Percentiles rank a stretch among this genome's conserved stretches.
Conservation (phyloP, 495 filamentous ascomycete species). For the Darksidea phi region DNA sequence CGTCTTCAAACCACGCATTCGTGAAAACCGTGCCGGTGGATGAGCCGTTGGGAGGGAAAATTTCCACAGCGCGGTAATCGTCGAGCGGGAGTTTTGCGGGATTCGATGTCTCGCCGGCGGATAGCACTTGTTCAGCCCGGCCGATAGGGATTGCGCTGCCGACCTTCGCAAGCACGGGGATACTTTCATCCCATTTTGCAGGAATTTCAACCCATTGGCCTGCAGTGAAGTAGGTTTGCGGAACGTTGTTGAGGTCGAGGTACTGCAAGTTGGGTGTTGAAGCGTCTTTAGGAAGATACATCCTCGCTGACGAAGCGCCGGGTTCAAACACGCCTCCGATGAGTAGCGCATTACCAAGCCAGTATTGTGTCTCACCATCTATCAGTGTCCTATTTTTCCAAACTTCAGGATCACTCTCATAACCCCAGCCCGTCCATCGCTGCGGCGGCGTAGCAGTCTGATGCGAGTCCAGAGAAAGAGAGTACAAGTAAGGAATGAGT, state of each 20-base stretch:
- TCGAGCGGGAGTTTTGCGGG: constrained; percentile 54
- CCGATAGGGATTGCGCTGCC: constrained; percentile 61
- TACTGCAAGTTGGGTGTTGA: constrained; percentile 53
- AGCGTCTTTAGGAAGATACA: constrained; percentile 59
- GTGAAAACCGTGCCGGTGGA: constrained; percentile 44
- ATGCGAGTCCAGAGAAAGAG: constrained; percentile 59
- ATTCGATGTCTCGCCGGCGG: constrained; percentile 55
- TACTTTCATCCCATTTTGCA: constrained; percentile 58
- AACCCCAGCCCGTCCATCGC: constrained; percentile 68
- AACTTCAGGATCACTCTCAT: constrained; percentile 61
- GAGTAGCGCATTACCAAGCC: constrained; percentile 66
- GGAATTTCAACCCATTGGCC: constrained; percentile 61
- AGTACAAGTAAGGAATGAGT: constrained; percentile 67
- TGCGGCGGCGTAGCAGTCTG: constrained; percentile 58
- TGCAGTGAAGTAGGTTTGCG: constrained; percentile 57
- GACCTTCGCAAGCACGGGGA: constrained; percentile 61
- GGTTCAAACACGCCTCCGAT: constrained; percentile 65
- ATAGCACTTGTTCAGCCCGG: constrained; percentile 55
- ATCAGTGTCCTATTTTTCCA: constrained; percentile 54
- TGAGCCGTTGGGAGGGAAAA: constrained; percentile 56
- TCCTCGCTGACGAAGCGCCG: constrained; percentile 50
- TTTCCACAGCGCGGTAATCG: constrained; percentile 61
- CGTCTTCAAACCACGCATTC: constrained; percentile 62
- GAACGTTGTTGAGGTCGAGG: constrained; percentile 61
- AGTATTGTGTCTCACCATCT: constrained; percentile 64